Base-by-base conservation (phyloP, 345 rosid genomes). In the Brassica carinata region DNA sequence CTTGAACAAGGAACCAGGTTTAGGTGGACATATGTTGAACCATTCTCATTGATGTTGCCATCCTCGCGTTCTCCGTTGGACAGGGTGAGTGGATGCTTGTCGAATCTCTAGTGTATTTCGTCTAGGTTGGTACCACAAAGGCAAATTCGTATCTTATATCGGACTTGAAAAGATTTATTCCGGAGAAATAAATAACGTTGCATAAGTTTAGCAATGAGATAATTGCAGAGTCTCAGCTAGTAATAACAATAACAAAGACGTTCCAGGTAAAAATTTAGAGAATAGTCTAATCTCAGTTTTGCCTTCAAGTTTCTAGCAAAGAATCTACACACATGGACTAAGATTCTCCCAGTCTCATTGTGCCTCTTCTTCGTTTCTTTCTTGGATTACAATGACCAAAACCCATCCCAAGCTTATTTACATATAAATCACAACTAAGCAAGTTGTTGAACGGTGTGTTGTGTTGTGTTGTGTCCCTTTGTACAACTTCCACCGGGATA, bases 401-500 rank as follows among this genome's bases (percentile, higher is more conserved):
- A 43, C 26, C 65, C 78, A 11, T 26, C 43, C 53, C 67, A 65
- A 40, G 62, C 83, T 76, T 79, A 51, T 65, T 29, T 66, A 53
- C 79, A 71, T 77, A 77, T 84, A 82, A 63, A 67, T 85, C 85
- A 84, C 79, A 78, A 78, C 71, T 84, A 83, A 79, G 81, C 51
- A 81, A 84, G 58, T 81, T 79, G 83, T 57, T 72, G 67, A 10
- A 64, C 73, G 83, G 88, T 36, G 93, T n/a, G n/a, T n/a, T 34
- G 92, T 87, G 89, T 79, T 87, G 26, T 23, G 93, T 23, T 84
- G 85, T 90, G 64, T 43, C 71, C 48, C 13, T 55, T 86, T 90
- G 87, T 85, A 90, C 97, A 90, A 87, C 97, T 93, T 90, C 84
- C 90, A 88, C 90, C 96, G 34, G 38, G 66, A 64, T 67, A 85